These are phyloP conservation scores for Oryza nivara DNA, from an alignment of 176 grass and related monocot species.

Conservation along the genomic window DNA sequence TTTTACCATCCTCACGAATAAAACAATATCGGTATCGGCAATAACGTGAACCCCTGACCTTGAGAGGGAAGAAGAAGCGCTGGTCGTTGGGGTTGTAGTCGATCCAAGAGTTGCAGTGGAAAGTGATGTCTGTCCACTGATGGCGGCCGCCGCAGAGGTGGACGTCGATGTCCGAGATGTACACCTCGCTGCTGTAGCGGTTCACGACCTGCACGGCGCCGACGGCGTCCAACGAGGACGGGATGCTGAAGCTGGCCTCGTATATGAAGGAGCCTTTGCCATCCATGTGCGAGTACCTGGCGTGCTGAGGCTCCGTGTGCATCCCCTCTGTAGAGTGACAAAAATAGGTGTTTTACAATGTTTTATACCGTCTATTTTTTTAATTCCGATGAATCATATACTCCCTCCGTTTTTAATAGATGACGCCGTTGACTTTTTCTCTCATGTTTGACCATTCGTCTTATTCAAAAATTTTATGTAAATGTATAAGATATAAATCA, in stretches of 20 bases:
- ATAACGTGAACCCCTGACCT: slow-evolving; percentile 31
- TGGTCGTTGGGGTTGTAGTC: slow-evolving; percentile 21
- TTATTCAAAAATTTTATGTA: no score
- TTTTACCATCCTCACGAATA: no score
- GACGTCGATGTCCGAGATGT: slow-evolving; percentile 45
- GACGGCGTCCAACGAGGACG: slow-evolving; percentile 33
- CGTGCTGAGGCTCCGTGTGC: neutral
- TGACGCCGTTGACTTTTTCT: no score
- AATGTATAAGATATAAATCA: no score
- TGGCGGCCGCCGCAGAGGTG: neutral
- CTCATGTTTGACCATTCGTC: no score
- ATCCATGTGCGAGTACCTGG: neutral
- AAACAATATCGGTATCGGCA: no score
- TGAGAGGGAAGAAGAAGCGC: slow-evolving; percentile 57
- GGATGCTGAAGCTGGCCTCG: slow-evolving; percentile 39
- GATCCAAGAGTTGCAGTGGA: slow-evolving; percentile 59
- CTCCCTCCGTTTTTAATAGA: no score
- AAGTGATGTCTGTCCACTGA: neutral
- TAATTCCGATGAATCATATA: no score
- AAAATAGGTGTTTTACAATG: no score
- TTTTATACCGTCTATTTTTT: no score
- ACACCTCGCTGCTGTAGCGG: slow-evolving; percentile 58
- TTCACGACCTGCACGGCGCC: slow-evolving; percentile 57
- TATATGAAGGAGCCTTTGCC: neutral
- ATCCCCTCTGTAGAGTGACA: no score